Conservation (phyloP, 2,329 filamentous ascomycete species). For the Thielaviopsis euricoi region DNA sequence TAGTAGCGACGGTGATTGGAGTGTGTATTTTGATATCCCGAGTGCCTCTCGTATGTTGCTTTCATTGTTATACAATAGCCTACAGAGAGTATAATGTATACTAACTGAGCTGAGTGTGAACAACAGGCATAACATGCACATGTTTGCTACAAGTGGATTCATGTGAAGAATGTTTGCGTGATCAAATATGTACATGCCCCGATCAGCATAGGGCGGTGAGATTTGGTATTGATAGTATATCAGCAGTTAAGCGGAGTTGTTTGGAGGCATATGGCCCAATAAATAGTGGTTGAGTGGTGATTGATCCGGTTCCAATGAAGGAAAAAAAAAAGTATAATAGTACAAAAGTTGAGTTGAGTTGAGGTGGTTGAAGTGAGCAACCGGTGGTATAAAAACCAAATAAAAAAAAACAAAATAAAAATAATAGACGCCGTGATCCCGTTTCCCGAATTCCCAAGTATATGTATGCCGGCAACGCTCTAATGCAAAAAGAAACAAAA, state of each 20-base stretch:
- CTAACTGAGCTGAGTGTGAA: neutral
- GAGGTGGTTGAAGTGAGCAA: neutral
- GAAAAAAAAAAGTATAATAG: neutral
- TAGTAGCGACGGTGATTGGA: neutral
- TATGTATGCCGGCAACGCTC: conserved; percentile 3
- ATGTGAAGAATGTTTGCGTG: neutral
- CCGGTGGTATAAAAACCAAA: neutral
- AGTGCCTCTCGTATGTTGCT: neutral
- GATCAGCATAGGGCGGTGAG: conserved; percentile 2
- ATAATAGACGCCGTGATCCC: conserved; percentile 2
- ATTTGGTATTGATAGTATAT: neutral
- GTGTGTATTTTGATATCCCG: neutral
- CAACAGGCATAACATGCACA: neutral
- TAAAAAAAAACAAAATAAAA: neutral
- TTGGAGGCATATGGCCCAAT: neutral
- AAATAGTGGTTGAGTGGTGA: neutral
- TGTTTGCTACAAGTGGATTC: neutral
- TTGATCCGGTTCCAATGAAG: neutral
- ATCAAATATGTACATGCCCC: conserved; percentile 1
- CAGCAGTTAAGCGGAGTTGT: neutral
- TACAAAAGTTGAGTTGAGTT: conserved; percentile 6
- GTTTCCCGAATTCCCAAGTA: neutral
- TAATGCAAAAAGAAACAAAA: neutral
- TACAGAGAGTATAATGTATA: neutral
- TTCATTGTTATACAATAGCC: neutral